Conservation (phyloP, 2,329 filamentous ascomycete species). For the Herpotrichia juniperi region DNA sequence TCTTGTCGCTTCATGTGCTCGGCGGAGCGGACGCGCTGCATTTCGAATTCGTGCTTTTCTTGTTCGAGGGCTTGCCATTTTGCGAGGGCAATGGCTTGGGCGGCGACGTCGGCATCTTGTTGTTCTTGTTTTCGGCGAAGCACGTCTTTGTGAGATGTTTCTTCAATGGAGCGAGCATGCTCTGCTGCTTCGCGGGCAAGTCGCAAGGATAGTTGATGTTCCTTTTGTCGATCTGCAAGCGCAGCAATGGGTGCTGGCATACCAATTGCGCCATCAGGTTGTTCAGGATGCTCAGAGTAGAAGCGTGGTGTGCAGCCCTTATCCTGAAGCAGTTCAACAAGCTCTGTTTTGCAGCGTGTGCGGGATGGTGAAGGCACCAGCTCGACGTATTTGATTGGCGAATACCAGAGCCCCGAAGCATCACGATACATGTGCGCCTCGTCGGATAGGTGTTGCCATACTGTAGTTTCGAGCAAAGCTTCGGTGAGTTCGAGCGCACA, state of each 20-base stretch:
- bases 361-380: conserved; percentile 29
- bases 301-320: conserved; percentile 40
- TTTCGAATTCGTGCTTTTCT: conserved; percentile 38
- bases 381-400: conserved; percentile 67
- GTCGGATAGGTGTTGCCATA: conserved; percentile 70
- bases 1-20: conserved; percentile 39
- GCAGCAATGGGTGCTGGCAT: conserved; percentile 32
- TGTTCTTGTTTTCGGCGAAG: conserved; percentile 35
- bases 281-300: conserved; percentile 45
- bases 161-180: conserved; percentile 33
- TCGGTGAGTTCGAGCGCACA: conserved; percentile 63
- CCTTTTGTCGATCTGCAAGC: conserved; percentile 39
- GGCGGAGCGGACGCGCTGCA: conserved; percentile 35
- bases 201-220: conserved; percentile 34
- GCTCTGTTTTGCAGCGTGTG: conserved; percentile 18
- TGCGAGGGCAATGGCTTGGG: conserved; percentile 22
- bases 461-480: conserved; percentile 65
- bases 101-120: conserved; percentile 30
- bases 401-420: conserved; percentile 63
- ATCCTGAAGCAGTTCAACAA: conserved; percentile 39
- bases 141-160: conserved; percentile 32
- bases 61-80: conserved; percentile 32
- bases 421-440: conserved; percentile 54
- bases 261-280: conserved; percentile 44
- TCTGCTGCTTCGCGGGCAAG: conserved; percentile 35